These are phyloP conservation scores for Pseudevernia furfuracea DNA, from an alignment of 495 filamentous ascomycete genomes.

Conservation along the genomic window DNA sequence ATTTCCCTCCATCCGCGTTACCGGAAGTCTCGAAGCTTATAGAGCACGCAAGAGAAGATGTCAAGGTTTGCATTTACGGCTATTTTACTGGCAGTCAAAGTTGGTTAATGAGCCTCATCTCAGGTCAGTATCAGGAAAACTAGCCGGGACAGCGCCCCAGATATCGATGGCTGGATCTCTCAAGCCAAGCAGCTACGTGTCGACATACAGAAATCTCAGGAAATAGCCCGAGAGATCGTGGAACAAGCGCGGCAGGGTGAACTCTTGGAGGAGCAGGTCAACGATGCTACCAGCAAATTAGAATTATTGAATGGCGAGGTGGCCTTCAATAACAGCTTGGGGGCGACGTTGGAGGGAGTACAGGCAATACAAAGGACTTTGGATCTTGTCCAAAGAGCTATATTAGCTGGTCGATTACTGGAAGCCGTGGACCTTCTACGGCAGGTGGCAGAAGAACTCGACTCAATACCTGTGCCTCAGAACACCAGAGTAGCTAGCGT, in stretches of 20 bases:
- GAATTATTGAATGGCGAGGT: constrained; percentile 66
- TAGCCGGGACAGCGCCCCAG: constrained; percentile 64
- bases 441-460: constrained; percentile 40
- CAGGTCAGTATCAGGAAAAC: constrained; percentile 63
- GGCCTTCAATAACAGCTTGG: constrained; percentile 64
- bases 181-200: constrained; percentile 76
- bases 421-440: constrained; percentile 38
- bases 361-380: constrained; percentile 41
- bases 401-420: constrained; percentile 26
- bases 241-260: constrained; percentile 59
- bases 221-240: constrained; percentile 67
- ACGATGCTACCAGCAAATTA: constrained; percentile 63
- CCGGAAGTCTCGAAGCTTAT: constrained; percentile 58
- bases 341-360: constrained; percentile 53
- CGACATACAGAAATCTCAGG: constrained; percentile 67
- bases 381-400: constrained; percentile 31
- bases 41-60: constrained; percentile 53
- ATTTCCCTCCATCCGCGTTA: constrained; percentile 51
- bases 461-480: constrained; percentile 26
- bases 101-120: neutral
- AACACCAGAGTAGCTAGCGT: constrained; percentile 31
- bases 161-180: constrained; percentile 75
- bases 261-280: constrained; percentile 48
- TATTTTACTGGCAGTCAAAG: neutral
- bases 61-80: constrained; percentile 49